These are phyloP conservation scores for Phytomonas sp. DNA, from an alignment of 208 protist genomes.

Conservation along the genomic window DNA sequence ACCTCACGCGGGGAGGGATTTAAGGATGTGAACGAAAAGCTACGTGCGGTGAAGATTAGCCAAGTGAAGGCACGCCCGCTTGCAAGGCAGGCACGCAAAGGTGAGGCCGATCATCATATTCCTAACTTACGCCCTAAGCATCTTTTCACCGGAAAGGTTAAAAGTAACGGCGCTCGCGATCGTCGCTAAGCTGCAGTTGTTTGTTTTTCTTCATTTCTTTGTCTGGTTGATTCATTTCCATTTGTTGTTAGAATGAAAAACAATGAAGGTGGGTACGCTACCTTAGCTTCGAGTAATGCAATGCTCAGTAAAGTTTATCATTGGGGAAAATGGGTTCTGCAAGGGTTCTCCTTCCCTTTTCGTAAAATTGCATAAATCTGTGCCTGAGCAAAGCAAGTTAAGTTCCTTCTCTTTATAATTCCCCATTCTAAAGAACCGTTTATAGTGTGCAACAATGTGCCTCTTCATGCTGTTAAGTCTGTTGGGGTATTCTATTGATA, in stretches of 20 bases:
- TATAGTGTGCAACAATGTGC: neutral
- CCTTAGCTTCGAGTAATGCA: neutral
- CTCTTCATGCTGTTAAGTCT: neutral
- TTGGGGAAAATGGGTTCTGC: neutral
- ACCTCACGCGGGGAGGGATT: slow-evolving; percentile 81
- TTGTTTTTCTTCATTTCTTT: slow-evolving; percentile 8
- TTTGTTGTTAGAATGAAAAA: neutral
- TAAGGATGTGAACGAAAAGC: slow-evolving; percentile 84
- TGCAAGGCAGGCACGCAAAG: slow-evolving; percentile 69
- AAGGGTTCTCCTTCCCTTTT: neutral
- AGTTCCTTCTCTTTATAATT: neutral
- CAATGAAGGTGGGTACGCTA: neutral
- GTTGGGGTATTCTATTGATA: neutral
- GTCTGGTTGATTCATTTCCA: slow-evolving; percentile 3
- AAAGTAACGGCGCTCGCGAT: slow-evolving; percentile 80
- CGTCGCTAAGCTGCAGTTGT: slow-evolving; percentile 41
- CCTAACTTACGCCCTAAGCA: slow-evolving; percentile 95
- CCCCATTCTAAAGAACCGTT: neutral
- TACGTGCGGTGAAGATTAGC: slow-evolving; percentile 84
- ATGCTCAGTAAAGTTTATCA: neutral
- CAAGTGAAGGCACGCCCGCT: slow-evolving; percentile 67
- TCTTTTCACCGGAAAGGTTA: slow-evolving; percentile 98
- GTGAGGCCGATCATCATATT: slow-evolving; percentile 94
- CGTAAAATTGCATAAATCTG: neutral
- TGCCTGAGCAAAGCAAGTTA: neutral